These are phyloP conservation scores for Alectoria sarmentosa DNA, from an alignment of 495 filamentous ascomycete species.

Conservation along the genomic window DNA sequence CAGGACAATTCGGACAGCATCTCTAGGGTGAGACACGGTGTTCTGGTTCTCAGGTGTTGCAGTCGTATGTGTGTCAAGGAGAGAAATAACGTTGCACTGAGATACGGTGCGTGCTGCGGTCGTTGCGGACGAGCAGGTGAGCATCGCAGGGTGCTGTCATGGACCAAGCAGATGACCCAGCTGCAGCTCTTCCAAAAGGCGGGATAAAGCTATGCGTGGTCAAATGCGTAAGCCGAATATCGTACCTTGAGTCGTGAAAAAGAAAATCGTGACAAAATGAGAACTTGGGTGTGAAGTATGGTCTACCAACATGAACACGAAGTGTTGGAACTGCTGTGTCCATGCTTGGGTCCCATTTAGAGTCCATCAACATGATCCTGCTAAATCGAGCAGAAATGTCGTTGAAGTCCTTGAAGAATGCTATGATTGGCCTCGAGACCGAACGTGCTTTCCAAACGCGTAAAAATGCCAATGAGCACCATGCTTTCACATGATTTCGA, in stretches of 20 bases:
- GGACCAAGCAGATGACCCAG: slow-evolving; percentile 1
- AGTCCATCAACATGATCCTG: slow-evolving; percentile 12
- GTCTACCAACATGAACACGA: slow-evolving; percentile 11
- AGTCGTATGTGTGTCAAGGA: not conserved
- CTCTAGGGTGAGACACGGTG: not conserved
- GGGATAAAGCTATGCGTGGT: slow-evolving; percentile 6
- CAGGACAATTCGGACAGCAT: slow-evolving; percentile 9
- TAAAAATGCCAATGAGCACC: slow-evolving; percentile 9
- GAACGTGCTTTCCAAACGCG: slow-evolving; percentile 1
- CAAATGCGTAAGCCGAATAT: not conserved
- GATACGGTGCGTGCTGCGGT: slow-evolving; percentile 7
- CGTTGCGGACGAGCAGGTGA: slow-evolving; percentile 4
- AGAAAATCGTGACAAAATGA: slow-evolving; percentile 12
- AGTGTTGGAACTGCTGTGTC: slow-evolving; percentile 8
- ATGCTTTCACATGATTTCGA: slow-evolving; percentile 13
- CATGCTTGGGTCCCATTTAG: slow-evolving; percentile 2
- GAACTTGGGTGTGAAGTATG: slow-evolving; percentile 1
- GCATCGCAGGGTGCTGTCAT: not conserved
- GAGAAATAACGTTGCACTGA: not conserved
- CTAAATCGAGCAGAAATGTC: slow-evolving; percentile 13
- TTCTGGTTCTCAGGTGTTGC: not conserved
- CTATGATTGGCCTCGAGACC: slow-evolving; percentile 1
- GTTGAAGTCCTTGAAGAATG: slow-evolving; percentile 12
- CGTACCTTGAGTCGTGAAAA: not conserved
- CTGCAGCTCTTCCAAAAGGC: not conserved